phyloP scores from a whole-genome alignment of 805 yeast genomes.

The Kazachstania kunashirensis region DNA sequence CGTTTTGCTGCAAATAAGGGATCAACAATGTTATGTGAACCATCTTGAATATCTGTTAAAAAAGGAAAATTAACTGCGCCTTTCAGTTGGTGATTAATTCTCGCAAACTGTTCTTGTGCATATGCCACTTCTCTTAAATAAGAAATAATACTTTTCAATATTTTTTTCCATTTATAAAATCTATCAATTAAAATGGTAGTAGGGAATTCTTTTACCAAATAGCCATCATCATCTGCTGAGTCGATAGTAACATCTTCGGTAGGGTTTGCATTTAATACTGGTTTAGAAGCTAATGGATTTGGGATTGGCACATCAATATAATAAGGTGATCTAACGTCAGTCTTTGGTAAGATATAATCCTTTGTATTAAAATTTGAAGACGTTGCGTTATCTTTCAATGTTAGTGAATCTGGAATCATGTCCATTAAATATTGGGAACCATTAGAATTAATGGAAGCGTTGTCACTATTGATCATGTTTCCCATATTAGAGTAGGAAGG shows the following conservation, averaged over 20 bases:
- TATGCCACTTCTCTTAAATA: constrained; percentile 68
- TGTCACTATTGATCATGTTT: constrained; percentile 7
- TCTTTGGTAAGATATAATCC: constrained; percentile 18
- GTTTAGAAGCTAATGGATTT: constrained; percentile 12
- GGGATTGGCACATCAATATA: constrained; percentile 30
- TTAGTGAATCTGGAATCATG: constrained; percentile 11
- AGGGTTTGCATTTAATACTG: constrained; percentile 2
- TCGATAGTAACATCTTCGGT: neutral
- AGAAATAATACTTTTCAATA: constrained; percentile 57
- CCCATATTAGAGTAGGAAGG: neutral
- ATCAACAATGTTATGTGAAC: constrained; percentile 33
- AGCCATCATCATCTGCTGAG: constrained; percentile 14
- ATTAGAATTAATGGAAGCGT: constrained; percentile 14
- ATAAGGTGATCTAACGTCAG: constrained; percentile 27
- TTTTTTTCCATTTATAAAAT: constrained; percentile 72
- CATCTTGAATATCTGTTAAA: constrained; percentile 30
- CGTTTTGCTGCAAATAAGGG: constrained; percentile 43
- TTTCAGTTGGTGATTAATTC: constrained; percentile 61
- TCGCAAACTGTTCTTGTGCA: constrained; percentile 68
- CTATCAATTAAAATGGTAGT: constrained; percentile 73
- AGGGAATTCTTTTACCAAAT: constrained; percentile 40
- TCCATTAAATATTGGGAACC: constrained; percentile 20
- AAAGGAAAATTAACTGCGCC: constrained; percentile 45
- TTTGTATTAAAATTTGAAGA: constrained; percentile 4
- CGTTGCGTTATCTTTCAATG: constrained; percentile 6